These are phyloP conservation scores for Neurospora sp. DNA, from an alignment of 495 filamentous ascomycete species.

Conservation along the genomic window DNA sequence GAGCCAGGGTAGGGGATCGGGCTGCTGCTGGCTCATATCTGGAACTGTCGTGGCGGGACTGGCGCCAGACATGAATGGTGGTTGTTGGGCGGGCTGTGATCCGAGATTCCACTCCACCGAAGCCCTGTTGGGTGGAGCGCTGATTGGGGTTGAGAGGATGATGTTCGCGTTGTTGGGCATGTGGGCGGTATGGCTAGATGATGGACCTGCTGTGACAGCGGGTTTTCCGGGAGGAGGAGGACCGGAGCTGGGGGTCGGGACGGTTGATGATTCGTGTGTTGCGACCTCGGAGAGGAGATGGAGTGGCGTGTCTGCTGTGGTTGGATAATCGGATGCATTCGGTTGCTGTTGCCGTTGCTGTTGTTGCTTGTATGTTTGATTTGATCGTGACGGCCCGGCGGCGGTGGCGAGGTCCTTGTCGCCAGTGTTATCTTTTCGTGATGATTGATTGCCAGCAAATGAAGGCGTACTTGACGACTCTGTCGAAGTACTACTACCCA, in stretches of 20 bases:
- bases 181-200: neutral
- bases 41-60: neutral
- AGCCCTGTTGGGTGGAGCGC: neutral
- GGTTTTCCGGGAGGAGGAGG: neutral
- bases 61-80: neutral
- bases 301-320: slow-evolving; percentile 42
- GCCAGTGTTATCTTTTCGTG: slow-evolving; percentile 8
- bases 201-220: neutral
- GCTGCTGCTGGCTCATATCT: slow-evolving; percentile 2
- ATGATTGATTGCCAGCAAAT: slow-evolving; percentile 1
- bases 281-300: slow-evolving; percentile 62
- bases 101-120: neutral
- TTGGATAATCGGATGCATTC: slow-evolving; percentile 8
- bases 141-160: neutral
- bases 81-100: neutral
- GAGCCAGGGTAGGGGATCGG: slow-evolving; percentile 20
- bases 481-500: neutral
- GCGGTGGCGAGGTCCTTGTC: neutral
- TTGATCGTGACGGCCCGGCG: neutral
- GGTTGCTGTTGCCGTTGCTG: slow-evolving; percentile 13
- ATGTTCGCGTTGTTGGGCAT: neutral
- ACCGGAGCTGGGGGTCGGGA: slow-evolving; percentile 1
- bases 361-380: slow-evolving; percentile 8
- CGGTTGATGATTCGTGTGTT: slow-evolving; percentile 39
- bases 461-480: neutral